phyloP scores from a whole-genome alignment of 148 eudicot species.

The Silene latifolia region DNA sequence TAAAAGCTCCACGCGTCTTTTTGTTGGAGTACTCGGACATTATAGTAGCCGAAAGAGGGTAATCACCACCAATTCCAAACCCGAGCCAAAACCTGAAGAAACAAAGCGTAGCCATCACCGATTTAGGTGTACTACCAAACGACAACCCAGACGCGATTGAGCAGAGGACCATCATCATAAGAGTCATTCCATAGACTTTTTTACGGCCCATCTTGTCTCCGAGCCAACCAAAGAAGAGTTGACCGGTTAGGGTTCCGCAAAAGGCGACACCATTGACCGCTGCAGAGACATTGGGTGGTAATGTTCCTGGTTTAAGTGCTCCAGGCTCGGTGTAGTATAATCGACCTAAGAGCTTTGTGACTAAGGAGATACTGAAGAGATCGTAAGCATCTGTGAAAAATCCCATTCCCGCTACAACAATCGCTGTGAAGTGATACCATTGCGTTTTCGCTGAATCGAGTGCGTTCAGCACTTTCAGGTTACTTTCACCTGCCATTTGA shows the following conservation, averaged over 20 bases:
- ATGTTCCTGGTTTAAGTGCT: conserved; percentile 33
- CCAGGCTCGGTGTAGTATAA: conserved; percentile 38
- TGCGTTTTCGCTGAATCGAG: conserved; percentile 67
- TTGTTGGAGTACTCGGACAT: conserved; percentile 19
- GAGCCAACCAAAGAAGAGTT: conserved; percentile 72
- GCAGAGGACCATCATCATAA: conserved; percentile 33
- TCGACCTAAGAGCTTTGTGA: conserved; percentile 66
- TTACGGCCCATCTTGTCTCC: conserved; percentile 72
- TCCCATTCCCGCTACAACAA: conserved; percentile 71
- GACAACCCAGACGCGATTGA: conserved; percentile 57
- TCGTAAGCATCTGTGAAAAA: conserved; percentile 82
- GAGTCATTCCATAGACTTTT: conserved; percentile 54
- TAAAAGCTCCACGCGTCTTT: conserved; percentile 13
- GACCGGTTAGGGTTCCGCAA: conserved; percentile 58
- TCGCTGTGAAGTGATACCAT: conserved; percentile 61
- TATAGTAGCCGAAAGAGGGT: conserved; percentile 18
- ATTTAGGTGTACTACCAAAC: conserved; percentile 29
- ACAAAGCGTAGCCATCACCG: conserved; percentile 46
- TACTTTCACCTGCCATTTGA: conserved; percentile 33
- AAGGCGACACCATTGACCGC: conserved; percentile 69
- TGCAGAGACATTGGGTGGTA: conserved; percentile 49
- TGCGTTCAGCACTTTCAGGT: conserved; percentile 49
- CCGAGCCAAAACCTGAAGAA: conserved; percentile 60
- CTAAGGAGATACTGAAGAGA: conserved; percentile 56
- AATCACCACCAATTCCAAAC: conserved; percentile 65